Evolutionary conservation across 371 early-diverging fungal species (phyloP).

Genomic region (Syncephalastrum contaminatum): DNA sequence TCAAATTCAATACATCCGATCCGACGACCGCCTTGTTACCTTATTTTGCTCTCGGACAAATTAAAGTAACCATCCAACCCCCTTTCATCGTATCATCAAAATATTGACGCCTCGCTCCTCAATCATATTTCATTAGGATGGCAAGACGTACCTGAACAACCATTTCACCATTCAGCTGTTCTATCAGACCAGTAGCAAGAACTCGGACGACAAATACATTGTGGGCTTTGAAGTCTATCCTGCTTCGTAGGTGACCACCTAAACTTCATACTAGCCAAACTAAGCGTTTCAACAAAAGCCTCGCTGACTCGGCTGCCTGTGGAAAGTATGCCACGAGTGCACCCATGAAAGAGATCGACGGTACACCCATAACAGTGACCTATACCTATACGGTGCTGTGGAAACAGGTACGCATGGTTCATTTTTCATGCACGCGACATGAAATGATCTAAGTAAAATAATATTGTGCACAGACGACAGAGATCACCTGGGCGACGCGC

Average conservation of each 20-base stretch:
- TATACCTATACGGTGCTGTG: slow-evolving; percentile 65
- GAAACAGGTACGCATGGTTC: slow-evolving; percentile 39
- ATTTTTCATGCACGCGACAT: no score
- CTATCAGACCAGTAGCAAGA: slow-evolving; percentile 42
- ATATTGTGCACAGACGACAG: slow-evolving; percentile 21
- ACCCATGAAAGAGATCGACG: slow-evolving; percentile 36
- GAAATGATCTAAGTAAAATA: neutral
- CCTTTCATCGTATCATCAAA: neutral
- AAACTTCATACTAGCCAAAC: no score
- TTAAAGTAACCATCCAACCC: slow-evolving; percentile 1
- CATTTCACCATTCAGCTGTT: slow-evolving; percentile 53
- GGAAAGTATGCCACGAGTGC: slow-evolving; percentile 17
- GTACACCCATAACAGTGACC: slow-evolving; percentile 31
- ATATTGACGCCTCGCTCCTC: no score
- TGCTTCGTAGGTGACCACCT: slow-evolving; percentile 37
- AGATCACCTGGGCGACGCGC: slow-evolving; percentile 54
- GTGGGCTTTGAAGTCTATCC: slow-evolving; percentile 67
- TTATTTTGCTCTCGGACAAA: slow-evolving; percentile 13
- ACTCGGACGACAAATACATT: slow-evolving; percentile 39
- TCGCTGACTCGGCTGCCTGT: slow-evolving; percentile 26
- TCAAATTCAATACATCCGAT: slow-evolving; percentile 11
- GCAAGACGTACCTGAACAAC: slow-evolving; percentile 54
- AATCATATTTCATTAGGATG: slow-evolving; percentile 3
- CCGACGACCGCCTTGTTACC: slow-evolving; percentile 8
- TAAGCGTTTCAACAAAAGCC: slow-evolving; percentile 8